phyloP scores from a whole-genome alignment of 1,284 basidiomycete genomes.

The Blastosporella zonata region DNA sequence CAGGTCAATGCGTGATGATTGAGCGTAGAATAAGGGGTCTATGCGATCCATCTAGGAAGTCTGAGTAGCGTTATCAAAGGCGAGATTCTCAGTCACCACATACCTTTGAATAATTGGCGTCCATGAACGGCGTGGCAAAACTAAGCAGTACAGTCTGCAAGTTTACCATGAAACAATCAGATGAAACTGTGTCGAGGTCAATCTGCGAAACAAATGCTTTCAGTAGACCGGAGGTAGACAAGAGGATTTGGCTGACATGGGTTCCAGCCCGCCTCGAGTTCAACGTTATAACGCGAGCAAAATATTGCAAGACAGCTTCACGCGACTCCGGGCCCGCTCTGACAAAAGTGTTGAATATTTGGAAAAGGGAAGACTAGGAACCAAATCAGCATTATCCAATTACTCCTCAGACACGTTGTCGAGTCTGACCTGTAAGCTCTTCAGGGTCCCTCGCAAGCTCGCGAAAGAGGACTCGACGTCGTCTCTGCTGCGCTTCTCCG shows the following conservation, averaged over 20 bases:
- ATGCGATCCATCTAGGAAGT: conserved; percentile 81
- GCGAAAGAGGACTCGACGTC: conserved; percentile 85
- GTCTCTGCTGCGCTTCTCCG: conserved; percentile 67
- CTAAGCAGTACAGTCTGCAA: conserved; percentile 79
- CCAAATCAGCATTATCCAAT: conserved; percentile 9
- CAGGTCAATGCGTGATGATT: conserved; percentile 69
- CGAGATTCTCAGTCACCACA: conserved; percentile 13
- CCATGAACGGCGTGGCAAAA: conserved; percentile 97
- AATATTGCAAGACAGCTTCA: conserved; percentile 85
- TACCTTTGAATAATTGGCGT: conserved; percentile 87
- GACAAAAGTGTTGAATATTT: conserved; percentile 86
- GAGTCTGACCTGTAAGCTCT: conserved; percentile 68
- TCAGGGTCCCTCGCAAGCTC: conserved; percentile 79
- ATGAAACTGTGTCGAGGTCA: conserved; percentile 81
- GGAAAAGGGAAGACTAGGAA: conserved; percentile 73
- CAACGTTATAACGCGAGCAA: conserved; percentile 70
- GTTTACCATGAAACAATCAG: conserved; percentile 94
- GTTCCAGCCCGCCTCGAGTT: conserved; percentile 89
- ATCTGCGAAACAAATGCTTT: conserved; percentile 45
- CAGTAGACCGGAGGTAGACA: not conserved
- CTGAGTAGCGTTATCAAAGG: conserved; percentile 1
- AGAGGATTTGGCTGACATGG: conserved; percentile 49
- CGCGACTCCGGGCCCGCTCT: conserved; percentile 78
- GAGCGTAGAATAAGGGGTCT: conserved; percentile 79
- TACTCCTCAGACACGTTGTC: not conserved